Evolutionary conservation across 2,329 filamentous ascomycete genomes (phyloP).

Genomic region (Claviceps spartinae): DNA sequence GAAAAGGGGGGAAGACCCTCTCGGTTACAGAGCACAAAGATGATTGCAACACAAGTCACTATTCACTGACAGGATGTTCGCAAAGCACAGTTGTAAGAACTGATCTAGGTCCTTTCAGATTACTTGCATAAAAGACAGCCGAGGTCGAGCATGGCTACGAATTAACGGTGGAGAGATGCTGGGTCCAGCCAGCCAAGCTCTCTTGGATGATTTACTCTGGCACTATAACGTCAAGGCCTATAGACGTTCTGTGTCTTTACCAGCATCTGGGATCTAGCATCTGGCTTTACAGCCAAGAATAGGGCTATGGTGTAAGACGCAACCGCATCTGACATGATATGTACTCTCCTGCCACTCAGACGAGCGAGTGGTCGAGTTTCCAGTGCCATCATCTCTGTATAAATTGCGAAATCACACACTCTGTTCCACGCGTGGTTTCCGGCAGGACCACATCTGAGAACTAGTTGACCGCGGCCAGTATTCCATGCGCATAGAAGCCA

Average conservation of each 20-base stretch:
- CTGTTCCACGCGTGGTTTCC: too few relatives aligned
- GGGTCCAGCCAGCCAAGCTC: neutral
- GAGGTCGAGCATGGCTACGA: neutral
- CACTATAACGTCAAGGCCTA: neutral
- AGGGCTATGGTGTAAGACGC: neutral
- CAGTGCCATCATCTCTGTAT: neutral
- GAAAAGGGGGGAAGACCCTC: too few relatives aligned
- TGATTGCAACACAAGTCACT: too few relatives aligned
- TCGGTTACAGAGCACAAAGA: too few relatives aligned
- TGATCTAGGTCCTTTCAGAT: neutral
- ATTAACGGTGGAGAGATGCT: neutral
- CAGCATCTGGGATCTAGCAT: neutral
- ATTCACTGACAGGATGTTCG: too few relatives aligned
- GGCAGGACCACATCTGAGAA: neutral
- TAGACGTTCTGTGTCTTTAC: neutral
- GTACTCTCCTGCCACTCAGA: neutral
- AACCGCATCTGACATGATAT: neutral
- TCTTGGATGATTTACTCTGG: neutral
- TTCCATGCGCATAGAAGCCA: neutral
- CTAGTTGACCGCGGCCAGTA: neutral
- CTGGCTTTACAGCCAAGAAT: neutral
- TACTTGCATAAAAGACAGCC: neutral
- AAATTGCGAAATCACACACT: too few relatives aligned
- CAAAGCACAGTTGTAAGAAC: too few relatives aligned
- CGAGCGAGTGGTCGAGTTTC: neutral